phyloP scores from a whole-genome alignment of 1,139 yeast species.

The Hyphopichia burtonii region DNA sequence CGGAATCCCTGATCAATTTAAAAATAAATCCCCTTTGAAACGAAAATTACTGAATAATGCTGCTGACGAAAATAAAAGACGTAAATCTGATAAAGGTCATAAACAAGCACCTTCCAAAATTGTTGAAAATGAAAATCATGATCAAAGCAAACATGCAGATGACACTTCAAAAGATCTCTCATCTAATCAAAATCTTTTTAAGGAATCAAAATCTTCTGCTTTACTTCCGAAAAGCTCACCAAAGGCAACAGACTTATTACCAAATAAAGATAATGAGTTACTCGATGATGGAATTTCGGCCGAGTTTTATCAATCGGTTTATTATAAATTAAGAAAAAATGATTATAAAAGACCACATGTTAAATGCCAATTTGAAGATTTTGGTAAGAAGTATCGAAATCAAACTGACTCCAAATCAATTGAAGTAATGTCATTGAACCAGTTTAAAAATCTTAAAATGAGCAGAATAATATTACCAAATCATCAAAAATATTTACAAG shows the following conservation, averaged over 20 bases:
- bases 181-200: not conserved
- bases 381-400: slow-evolving; percentile 21
- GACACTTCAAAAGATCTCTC: not conserved
- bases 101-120: slow-evolving; percentile 5
- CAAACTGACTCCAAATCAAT: slow-evolving; percentile 11
- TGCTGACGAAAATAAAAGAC: slow-evolving; percentile 24
- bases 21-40: slow-evolving; percentile 11
- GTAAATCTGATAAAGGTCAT: slow-evolving; percentile 9
- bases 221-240: not conserved
- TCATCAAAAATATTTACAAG: slow-evolving; percentile 27
- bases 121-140: not conserved
- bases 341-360: slow-evolving; percentile 46
- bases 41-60: slow-evolving; percentile 31
- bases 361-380: slow-evolving; percentile 20
- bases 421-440: slow-evolving; percentile 22
- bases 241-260: slow-evolving; percentile 16
- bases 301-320: slow-evolving; percentile 52
- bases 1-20: slow-evolving; percentile 5
- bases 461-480: slow-evolving; percentile 35
- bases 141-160: not conserved
- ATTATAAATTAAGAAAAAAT: slow-evolving; percentile 44
- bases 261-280: slow-evolving; percentile 39
- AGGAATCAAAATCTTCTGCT: not conserved
- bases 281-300: slow-evolving; percentile 43
- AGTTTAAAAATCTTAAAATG: slow-evolving; percentile 30